phyloP scores from a whole-genome alignment of 805 yeast genomes.

The Dipodascus geniculatus region DNA sequence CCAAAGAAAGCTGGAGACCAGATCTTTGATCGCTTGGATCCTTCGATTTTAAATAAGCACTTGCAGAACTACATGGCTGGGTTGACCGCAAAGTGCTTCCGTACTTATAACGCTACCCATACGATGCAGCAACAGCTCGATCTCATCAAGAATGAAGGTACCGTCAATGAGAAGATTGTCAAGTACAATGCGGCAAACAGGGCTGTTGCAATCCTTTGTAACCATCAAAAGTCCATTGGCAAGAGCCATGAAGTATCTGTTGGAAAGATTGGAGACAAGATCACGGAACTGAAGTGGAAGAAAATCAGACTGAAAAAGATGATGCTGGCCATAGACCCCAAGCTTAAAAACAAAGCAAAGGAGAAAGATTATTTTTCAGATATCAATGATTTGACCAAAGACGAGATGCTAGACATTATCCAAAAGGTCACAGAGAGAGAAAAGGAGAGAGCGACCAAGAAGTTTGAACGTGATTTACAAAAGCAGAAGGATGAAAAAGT shows the following conservation, averaged over 20 bases:
- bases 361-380: conserved; percentile 54
- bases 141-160: conserved; percentile 72
- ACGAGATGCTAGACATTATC: conserved; percentile 50
- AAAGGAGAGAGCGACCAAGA: conserved; percentile 48
- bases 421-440: conserved; percentile 52
- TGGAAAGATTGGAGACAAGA: conserved; percentile 62
- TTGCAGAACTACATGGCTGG: conserved; percentile 88
- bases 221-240: conserved; percentile 88
- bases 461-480: conserved; percentile 67
- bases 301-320: conserved; percentile 61
- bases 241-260: conserved; percentile 76
- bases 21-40: conserved; percentile 81
- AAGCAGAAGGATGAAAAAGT: conserved; percentile 51
- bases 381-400: conserved; percentile 51
- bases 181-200: conserved; percentile 90
- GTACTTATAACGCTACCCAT: conserved; percentile 93
- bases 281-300: conserved; percentile 78
- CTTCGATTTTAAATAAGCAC: conserved; percentile 70
- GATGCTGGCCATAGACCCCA: conserved; percentile 54
- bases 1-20: conserved; percentile 92
- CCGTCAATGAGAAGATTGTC: conserved; percentile 77
- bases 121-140: conserved; percentile 95
- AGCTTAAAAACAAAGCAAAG: conserved; percentile 32
- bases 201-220: conserved; percentile 90
- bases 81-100: conserved; percentile 89